These are phyloP conservation scores for Pinguiococcus pyrenoidosus DNA, from an alignment of 108 stramenopile genomes.

Conservation along the genomic window DNA sequence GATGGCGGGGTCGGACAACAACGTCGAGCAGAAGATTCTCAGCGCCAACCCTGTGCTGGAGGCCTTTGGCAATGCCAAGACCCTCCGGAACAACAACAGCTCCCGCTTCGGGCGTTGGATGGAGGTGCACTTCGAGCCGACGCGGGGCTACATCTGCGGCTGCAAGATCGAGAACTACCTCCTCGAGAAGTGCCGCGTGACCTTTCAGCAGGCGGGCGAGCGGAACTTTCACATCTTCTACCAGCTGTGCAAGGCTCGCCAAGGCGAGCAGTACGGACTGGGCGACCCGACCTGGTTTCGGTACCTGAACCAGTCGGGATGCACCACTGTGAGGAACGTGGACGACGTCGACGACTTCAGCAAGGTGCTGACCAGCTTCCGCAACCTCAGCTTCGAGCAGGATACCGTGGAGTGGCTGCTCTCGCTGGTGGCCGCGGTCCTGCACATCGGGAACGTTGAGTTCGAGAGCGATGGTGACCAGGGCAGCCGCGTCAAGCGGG, in stretches of 20 bases:
- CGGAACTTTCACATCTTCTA: conserved; percentile 32
- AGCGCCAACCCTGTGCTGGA: conserved; percentile 24
- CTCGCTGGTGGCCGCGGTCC: conserved; percentile 27
- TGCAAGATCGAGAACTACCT: conserved; percentile 33
- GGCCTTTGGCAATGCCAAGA: conserved; percentile 26
- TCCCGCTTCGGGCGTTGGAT: conserved; percentile 30
- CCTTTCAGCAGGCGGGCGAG: conserved; percentile 41
- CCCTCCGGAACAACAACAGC: conserved; percentile 21
- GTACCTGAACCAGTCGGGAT: conserved; percentile 17
- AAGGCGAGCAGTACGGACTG: conserved; percentile 8
- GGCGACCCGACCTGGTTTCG: conserved; percentile 16
- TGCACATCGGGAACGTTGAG: conserved; percentile 40
- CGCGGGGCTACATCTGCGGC: conserved; percentile 14
- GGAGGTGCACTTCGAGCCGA: conserved; percentile 14
- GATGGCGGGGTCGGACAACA: conserved; percentile 9
- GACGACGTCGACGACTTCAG: conserved; percentile 13
- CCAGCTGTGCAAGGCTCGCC: conserved; percentile 14
- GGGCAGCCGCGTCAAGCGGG: conserved; percentile 4
- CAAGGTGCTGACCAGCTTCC: not conserved
- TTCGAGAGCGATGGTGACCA: conserved; percentile 27
- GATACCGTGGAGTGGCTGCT: not conserved
- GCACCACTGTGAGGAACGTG: conserved; percentile 14
- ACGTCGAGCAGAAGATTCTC: not conserved
- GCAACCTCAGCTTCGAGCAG: not conserved
- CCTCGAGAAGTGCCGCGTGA: conserved; percentile 23